Evolutionary conservation across 2,329 filamentous ascomycete species (phyloP).

Genomic region (Aspergillus fumigatiaffinis): DNA sequence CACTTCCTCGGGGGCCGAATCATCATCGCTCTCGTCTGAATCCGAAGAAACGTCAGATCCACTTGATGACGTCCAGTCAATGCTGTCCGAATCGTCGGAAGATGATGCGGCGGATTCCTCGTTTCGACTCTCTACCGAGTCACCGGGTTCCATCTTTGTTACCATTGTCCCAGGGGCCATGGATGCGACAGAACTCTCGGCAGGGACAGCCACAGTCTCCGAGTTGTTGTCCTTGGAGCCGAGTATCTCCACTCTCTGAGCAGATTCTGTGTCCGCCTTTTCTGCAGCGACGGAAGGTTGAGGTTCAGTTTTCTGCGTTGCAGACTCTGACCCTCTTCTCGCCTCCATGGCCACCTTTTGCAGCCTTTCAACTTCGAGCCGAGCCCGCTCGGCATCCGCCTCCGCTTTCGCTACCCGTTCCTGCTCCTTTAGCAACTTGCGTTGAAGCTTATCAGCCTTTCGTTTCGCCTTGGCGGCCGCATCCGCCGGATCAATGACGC

Average conservation of each 20-base stretch:
- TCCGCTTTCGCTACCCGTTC: conserved; percentile 43
- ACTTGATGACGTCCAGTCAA: conserved; percentile 39
- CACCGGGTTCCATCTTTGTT: neutral
- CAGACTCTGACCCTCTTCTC: neutral
- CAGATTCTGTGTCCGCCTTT: neutral
- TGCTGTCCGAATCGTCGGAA: conserved; percentile 21
- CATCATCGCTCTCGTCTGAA: conserved; percentile 25
- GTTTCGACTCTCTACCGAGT: neutral
- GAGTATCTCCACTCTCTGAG: neutral
- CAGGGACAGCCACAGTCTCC: neutral
- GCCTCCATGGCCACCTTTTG: conserved; percentile 21
- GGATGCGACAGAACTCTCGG: neutral
- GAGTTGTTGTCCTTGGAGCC: neutral
- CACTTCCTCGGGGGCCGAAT: conserved; percentile 40
- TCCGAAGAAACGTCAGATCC: conserved; percentile 26
- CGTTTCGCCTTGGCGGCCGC: conserved; percentile 34
- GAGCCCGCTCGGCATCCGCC: conserved; percentile 38
- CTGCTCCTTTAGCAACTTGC: conserved; percentile 64
- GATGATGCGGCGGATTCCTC: conserved; percentile 9
- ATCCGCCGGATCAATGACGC: conserved; percentile 25
- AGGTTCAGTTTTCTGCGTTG: neutral
- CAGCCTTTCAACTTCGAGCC: conserved; percentile 30
- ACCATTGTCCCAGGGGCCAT: neutral
- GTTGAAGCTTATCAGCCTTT: conserved; percentile 40
- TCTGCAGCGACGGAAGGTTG: neutral